Base-by-base conservation (phyloP, 148 eudicot genomes). In the Bassia scoparia region DNA sequence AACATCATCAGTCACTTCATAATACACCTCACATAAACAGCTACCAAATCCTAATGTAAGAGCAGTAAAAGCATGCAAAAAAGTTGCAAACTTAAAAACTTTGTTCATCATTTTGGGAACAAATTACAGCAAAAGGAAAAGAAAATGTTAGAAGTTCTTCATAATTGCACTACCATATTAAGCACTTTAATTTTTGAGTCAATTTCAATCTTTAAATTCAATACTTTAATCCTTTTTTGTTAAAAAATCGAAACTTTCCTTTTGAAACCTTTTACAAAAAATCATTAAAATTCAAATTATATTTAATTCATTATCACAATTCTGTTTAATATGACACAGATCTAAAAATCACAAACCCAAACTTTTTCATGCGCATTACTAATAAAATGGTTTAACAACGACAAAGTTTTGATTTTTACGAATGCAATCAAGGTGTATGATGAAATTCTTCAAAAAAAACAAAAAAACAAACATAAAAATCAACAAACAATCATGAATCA, bases 281-380 rank as follows among this genome's bases (percentile, higher is more conserved):
- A 37, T 33, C 43, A 64, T 29, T 48, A 29, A 26, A n/a, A n/a
- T n/a, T n/a, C n/a, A n/a, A n/a, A n/a, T n/a, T n/a, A n/a, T n/a
- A n/a, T n/a, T n/a, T n/a, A n/a, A 61, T 21, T 61, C 49, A 63
- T 14, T 35, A 34, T 12, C 49, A 20, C 43, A 17, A 74, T 13
- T 50, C 6, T 52, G 0, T 11, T 14, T 43, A 14, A 21, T 67
- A 56, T 72, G 41, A 67, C 59, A 72, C 49, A 78, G 81, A 78
- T 78, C 81, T 68, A 78, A 0, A 52, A 27, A 41, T 41, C 8
- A 41, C 1, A 41, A 8, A 6, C 1, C 12, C 46, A 41, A 41
- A 41, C 46, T 41, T 41, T 41, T 41, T 8, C 46, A 70, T 26
- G 62, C 10, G 55, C 43, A 77, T 4, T 27, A 30, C 9, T 6